These are phyloP conservation scores for Ziziphus jujuba DNA, from an alignment of 306 rosid genomes.

Conservation along the genomic window DNA sequence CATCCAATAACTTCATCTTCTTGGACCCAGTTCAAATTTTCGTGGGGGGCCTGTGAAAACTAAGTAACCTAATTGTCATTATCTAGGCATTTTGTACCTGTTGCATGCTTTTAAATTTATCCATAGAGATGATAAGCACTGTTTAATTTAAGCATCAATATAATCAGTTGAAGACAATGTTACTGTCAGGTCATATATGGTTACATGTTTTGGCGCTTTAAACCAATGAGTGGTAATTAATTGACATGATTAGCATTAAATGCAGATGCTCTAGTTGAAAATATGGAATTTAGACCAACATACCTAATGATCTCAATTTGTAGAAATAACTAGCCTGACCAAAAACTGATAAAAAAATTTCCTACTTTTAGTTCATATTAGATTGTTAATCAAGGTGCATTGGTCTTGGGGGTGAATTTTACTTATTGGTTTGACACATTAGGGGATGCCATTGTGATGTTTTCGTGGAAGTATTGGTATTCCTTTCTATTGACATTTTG, in stretches of 20 bases:
- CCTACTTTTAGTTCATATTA: not conserved
- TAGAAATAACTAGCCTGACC: not conserved
- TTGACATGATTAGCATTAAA: conserved; percentile 1
- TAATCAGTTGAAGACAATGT: not conserved
- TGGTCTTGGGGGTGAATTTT: not conserved
- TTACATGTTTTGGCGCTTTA: not conserved
- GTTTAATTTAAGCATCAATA: not conserved
- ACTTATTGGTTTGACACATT: conserved; percentile 1
- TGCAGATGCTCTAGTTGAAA: not conserved
- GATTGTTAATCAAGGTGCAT: conserved; percentile 1
- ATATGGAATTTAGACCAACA: not conserved
- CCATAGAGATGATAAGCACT: not conserved
- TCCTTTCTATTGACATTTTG: not conserved
- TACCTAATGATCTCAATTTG: not conserved
- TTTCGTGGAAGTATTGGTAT: not conserved
- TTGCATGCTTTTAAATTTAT: not conserved
- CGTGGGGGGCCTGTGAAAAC: not conserved
- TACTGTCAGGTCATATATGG: not conserved
- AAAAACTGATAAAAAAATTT: not conserved
- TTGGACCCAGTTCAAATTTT: not conserved
- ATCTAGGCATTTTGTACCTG: not conserved
- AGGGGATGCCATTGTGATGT: not conserved
- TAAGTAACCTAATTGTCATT: not conserved
- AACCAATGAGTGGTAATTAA: not conserved
- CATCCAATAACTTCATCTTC: conserved; percentile 4